Evolutionary conservation across 2,329 filamentous ascomycete species (phyloP).

Genomic region (Aspergillus puulaauensis): DNA sequence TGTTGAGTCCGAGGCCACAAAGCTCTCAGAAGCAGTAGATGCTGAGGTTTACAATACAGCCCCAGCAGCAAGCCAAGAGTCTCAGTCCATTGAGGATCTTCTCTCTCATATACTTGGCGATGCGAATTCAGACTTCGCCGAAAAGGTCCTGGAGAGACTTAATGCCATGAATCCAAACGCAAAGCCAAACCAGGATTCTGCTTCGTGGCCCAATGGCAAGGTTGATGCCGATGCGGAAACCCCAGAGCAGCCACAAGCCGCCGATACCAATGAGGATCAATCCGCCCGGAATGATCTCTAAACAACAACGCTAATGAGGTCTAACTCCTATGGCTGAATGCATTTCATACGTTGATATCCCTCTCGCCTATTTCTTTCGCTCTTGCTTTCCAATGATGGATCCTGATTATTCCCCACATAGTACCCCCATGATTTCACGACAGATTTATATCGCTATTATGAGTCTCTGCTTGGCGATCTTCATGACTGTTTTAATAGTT

Average conservation of each 20-base stretch:
- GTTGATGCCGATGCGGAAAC: neutral
- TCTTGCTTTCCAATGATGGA: conserved; percentile 13
- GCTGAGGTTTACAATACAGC: neutral
- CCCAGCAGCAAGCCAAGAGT: neutral
- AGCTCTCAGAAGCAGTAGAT: neutral
- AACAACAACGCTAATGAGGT: neutral
- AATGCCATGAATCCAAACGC: conserved; percentile 71
- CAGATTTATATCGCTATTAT: conserved; percentile 18
- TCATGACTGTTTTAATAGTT: conserved; percentile 9
- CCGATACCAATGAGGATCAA: neutral
- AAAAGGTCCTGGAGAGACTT: conserved; percentile 73
- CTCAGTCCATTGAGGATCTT: conserved; percentile 4
- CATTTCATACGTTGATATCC: conserved; percentile 11
- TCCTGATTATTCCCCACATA: conserved; percentile 36
- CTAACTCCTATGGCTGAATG: neutral
- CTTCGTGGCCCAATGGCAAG: neutral
- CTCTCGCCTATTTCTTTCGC: conserved; percentile 3
- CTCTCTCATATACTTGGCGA: conserved; percentile 59
- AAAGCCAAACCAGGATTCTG: conserved; percentile 21
- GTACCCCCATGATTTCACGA: conserved; percentile 31
- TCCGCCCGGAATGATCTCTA: neutral
- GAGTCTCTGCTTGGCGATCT: conserved; percentile 12
- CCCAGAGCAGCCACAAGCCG: neutral
- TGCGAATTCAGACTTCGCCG: conserved; percentile 77
- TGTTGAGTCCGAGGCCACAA: conserved; percentile 3